Percentiles rank a stretch among this genome's conserved stretches.
Conservation (phyloP, 176 grass and related monocot species). For the Cenchrus americanus region DNA sequence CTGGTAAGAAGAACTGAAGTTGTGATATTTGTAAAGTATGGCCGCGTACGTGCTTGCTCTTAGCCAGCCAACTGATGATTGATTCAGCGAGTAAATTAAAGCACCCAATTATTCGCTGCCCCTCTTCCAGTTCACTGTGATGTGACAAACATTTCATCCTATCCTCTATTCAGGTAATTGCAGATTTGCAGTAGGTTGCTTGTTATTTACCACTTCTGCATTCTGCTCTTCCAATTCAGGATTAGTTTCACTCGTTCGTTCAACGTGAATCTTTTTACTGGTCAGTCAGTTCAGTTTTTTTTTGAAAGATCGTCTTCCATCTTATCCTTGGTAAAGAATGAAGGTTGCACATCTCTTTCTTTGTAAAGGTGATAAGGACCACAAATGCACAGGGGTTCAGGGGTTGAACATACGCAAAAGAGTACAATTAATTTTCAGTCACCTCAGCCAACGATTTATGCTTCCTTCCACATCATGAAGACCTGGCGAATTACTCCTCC, state of each 20-base stretch:
- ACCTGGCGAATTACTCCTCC: not conserved
- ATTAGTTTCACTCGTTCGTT: not conserved
- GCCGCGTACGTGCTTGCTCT: not conserved
- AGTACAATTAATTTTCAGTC: slow-evolving; percentile 1
- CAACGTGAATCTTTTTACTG: too few species aligned
- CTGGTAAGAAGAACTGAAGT: not conserved
- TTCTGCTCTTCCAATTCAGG: not conserved
- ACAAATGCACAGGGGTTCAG: not conserved
- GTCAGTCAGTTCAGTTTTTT: too few species aligned
- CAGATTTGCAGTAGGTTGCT: not conserved
- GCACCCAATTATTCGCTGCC: not conserved
- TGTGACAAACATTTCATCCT: not conserved
- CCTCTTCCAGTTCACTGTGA: too few species aligned
- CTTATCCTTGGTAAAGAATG: too few species aligned
- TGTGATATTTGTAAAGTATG: not conserved
- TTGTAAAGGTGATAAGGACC: not conserved
- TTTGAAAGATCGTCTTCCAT: too few species aligned
- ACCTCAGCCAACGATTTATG: slow-evolving; percentile 8
- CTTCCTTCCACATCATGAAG: not conserved
- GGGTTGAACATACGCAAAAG: not conserved
- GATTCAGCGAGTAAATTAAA: not conserved
- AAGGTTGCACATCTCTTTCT: not conserved
- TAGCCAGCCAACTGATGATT: not conserved
- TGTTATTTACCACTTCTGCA: not conserved
- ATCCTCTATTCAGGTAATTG: not conserved